These are phyloP conservation scores for Avena eriantha DNA, from an alignment of 176 grass and related monocot genomes.

Conservation along the genomic window DNA sequence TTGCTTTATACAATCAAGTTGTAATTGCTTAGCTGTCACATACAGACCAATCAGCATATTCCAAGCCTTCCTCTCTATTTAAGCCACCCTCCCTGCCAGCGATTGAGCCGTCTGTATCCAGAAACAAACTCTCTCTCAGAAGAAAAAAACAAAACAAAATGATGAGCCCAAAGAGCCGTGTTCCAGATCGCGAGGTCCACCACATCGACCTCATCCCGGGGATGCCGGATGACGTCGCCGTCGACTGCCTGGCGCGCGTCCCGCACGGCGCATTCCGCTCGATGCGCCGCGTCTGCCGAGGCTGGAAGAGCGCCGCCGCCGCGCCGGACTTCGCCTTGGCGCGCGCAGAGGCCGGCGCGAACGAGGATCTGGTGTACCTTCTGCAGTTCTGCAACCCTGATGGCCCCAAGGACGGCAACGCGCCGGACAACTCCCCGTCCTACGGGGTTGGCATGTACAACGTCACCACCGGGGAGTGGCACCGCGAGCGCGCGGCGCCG, in stretches of 20 bases:
- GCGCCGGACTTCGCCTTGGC: too few species aligned
- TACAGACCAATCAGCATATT: not conserved
- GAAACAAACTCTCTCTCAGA: not conserved
- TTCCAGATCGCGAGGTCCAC: not conserved
- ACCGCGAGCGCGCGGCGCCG: too few species aligned
- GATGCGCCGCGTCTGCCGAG: constrained; percentile 70
- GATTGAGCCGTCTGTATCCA: not conserved
- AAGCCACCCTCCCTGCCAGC: not conserved
- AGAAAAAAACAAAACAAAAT: constrained; percentile 17
- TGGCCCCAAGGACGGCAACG: too few species aligned
- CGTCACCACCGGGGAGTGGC: too few species aligned
- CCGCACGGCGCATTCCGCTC: constrained; percentile 58
- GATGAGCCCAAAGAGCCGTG: constrained; percentile 38
- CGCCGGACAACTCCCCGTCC: too few species aligned
- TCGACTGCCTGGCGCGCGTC: constrained; percentile 84
- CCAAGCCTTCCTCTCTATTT: constrained; percentile 3
- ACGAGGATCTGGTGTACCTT: too few species aligned
- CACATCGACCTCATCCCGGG: constrained; percentile 79
- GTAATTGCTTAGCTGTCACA: not conserved
- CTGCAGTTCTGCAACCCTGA: too few species aligned
- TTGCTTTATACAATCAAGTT: not conserved
- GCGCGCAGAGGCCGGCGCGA: too few species aligned
- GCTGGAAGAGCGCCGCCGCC: constrained; percentile 25
- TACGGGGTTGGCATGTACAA: too few species aligned
- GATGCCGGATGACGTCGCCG: constrained; percentile 81